These are phyloP conservation scores for Aspergillus thermomutatus DNA, from an alignment of 2,329 filamentous ascomycete species.

Conservation along the genomic window DNA sequence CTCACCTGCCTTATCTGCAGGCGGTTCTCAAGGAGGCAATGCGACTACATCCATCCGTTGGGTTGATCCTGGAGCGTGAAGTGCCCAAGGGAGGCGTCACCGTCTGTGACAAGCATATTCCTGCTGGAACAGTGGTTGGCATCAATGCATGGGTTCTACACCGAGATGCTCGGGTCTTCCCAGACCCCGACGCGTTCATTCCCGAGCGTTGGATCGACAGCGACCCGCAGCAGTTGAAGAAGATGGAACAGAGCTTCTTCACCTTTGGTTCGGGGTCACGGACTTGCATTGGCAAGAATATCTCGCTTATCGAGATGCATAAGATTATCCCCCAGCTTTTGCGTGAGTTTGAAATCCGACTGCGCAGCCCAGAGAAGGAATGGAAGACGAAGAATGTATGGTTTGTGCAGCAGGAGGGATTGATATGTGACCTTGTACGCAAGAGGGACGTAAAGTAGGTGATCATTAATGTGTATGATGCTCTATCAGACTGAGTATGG, in stretches of 20 bases:
- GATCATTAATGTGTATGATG: too few species aligned
- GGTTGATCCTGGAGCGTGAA: slow-evolving; percentile 33
- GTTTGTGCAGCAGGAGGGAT: slow-evolving; percentile 19
- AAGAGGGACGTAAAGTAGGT: neutral
- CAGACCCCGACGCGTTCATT: slow-evolving; percentile 38
- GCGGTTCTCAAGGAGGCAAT: slow-evolving; percentile 38
- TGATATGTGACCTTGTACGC: neutral
- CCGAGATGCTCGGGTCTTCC: slow-evolving; percentile 38
- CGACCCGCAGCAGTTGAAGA: slow-evolving; percentile 18
- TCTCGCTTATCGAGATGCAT: slow-evolving; percentile 32
- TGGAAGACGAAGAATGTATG: slow-evolving; percentile 16
- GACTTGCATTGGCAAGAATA: slow-evolving; percentile 32
- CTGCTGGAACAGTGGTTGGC: slow-evolving; percentile 40
- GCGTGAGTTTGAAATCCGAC: slow-evolving; percentile 16
- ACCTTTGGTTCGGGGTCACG: slow-evolving; percentile 29
- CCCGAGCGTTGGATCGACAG: slow-evolving; percentile 47
- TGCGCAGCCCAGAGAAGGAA: slow-evolving; percentile 2
- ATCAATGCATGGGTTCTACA: slow-evolving; percentile 46
- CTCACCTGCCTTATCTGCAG: slow-evolving; percentile 32
- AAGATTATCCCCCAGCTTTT: slow-evolving; percentile 30
- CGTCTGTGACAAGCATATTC: slow-evolving; percentile 32
- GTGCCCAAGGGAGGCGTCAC: slow-evolving; percentile 27
- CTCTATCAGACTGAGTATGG: too few species aligned
- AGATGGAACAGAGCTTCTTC: slow-evolving; percentile 31
- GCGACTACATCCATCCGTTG: slow-evolving; percentile 35